Conservation (phyloP, 2,329 filamentous ascomycete genomes). For the Coniochaeta prunicola region DNA sequence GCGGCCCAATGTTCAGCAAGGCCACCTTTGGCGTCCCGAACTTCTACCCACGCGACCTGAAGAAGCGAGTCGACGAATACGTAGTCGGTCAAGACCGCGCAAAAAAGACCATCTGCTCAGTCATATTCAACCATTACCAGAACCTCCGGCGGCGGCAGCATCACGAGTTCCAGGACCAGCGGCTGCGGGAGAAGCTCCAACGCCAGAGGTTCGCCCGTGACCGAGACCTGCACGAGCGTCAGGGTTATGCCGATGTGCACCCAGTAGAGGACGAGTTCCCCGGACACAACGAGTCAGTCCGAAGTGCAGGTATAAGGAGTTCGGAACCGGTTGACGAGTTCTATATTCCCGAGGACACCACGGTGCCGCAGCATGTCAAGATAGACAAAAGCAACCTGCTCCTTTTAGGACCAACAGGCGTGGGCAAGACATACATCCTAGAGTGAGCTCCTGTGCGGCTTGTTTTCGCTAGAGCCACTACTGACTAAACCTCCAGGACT, state of each 20-base stretch:
- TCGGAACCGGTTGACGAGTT: slow-evolving; percentile 31
- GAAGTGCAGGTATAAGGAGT: slow-evolving; percentile 29
- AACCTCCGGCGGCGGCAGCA: slow-evolving; percentile 71
- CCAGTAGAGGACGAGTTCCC: slow-evolving; percentile 65
- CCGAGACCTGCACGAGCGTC: slow-evolving; percentile 41
- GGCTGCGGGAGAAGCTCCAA: slow-evolving; percentile 54
- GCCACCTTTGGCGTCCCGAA: slow-evolving; percentile 51
- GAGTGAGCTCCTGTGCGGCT: slow-evolving; percentile 37
- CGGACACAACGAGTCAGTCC: slow-evolving; percentile 40
- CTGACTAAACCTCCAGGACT: slow-evolving; percentile 48
- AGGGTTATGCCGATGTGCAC: slow-evolving; percentile 41
- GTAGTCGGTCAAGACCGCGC: slow-evolving; percentile 93
- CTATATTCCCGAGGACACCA: slow-evolving; percentile 40
- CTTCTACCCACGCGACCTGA: slow-evolving; percentile 64
- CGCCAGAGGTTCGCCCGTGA: slow-evolving; percentile 67
- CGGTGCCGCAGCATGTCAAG: slow-evolving; percentile 47
- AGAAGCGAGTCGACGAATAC: slow-evolving; percentile 89
- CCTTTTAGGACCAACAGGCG: slow-evolving; percentile 83
- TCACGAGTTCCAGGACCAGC: slow-evolving; percentile 61
- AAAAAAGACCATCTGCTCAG: slow-evolving; percentile 87
- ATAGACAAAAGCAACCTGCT: slow-evolving; percentile 96
- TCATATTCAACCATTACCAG: slow-evolving; percentile 96
- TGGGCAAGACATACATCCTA: slow-evolving; percentile 93
- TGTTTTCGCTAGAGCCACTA: background rate
- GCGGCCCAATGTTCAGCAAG: slow-evolving; percentile 55